Evolutionary conservation across 2,329 filamentous ascomycete species (phyloP).

Genomic region (Exophiala xenobiotica): DNA sequence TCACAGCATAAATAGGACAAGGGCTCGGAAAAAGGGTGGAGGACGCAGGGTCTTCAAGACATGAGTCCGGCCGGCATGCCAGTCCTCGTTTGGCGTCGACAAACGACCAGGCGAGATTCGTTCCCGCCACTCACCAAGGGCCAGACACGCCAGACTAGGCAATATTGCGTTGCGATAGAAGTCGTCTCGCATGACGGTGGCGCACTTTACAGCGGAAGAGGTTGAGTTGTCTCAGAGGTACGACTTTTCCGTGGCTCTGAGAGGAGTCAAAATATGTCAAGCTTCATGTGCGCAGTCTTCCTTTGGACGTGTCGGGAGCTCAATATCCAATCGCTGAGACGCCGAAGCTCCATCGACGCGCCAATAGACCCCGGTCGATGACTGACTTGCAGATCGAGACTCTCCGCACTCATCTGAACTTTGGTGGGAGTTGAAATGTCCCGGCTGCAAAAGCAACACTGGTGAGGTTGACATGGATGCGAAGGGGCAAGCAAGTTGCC

Average conservation of each 20-base stretch:
- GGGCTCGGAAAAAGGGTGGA: constrained; percentile 13
- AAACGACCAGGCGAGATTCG: constrained; percentile 1
- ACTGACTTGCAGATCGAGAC: background rate
- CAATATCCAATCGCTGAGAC: background rate
- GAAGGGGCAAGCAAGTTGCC: too few relatives aligned
- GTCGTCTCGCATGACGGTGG: constrained; percentile 12
- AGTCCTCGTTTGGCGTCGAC: constrained; percentile 9
- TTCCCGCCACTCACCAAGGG: constrained; percentile 15
- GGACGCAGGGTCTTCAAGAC: constrained; percentile 13
- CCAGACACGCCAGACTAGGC: background rate
- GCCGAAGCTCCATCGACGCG: background rate
- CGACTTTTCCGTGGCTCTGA: constrained; percentile 10
- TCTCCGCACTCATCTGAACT: background rate
- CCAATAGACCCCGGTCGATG: constrained; percentile 1
- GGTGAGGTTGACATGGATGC: background rate
- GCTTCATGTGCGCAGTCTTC: background rate
- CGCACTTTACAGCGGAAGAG: constrained; percentile 7
- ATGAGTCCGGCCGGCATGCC: constrained; percentile 8
- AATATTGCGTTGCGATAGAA: background rate
- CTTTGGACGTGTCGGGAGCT: background rate
- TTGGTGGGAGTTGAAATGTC: background rate
- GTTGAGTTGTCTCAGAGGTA: constrained; percentile 26
- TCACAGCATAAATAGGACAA: background rate
- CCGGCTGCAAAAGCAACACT: background rate
- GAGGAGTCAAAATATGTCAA: constrained; percentile 9